These are phyloP conservation scores for Chrysoporthe cubensis DNA, from an alignment of 2,329 filamentous ascomycete species.

Conservation along the genomic window DNA sequence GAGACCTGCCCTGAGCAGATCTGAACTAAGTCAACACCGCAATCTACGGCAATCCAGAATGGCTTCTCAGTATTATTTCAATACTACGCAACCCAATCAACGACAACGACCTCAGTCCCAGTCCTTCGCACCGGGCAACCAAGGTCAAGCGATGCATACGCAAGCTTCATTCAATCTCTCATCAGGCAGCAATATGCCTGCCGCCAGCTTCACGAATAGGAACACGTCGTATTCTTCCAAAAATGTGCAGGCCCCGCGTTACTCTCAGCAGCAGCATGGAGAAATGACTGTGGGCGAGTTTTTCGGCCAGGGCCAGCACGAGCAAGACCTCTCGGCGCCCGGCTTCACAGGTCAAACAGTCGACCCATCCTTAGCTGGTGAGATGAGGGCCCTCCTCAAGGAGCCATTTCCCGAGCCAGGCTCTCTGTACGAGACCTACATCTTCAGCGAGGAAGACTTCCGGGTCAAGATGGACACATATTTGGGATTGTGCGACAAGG, in stretches of 20 bases:
- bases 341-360: no score
- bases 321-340: neutral
- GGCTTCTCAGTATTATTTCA: neutral
- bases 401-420: neutral
- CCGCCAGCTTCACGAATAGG: neutral
- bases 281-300: neutral
- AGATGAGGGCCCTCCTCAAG: neutral
- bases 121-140: neutral
- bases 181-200: neutral
- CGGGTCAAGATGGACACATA: conserved; percentile 5
- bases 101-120: neutral
- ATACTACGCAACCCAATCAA: neutral
- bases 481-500: neutral
- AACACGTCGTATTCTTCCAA: neutral
- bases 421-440: neutral
- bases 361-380: neutral
- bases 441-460: conserved; percentile 8
- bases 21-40: neutral
- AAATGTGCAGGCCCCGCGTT: neutral
- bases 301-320: neutral
- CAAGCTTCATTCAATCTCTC: no score
- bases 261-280: neutral
- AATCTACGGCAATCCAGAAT: neutral
- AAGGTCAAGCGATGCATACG: neutral
- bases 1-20: neutral